Conservation (phyloP, 208 protist genomes). For the Endotrypanum monterogeii region DNA sequence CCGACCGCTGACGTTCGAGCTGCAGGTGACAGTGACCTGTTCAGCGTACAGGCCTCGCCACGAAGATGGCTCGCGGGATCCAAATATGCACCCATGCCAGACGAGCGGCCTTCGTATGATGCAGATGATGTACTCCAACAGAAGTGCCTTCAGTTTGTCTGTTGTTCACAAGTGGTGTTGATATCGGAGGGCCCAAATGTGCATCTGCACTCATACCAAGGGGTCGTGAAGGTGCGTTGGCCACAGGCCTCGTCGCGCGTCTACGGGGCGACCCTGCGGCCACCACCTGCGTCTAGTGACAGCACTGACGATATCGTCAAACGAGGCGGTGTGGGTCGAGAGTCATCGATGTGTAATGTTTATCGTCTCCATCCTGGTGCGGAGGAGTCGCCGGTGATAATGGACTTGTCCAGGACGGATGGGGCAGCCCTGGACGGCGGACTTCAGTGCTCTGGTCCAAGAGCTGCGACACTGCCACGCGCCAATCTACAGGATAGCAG, state of each 20-base stretch:
- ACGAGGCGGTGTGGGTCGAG: not conserved
- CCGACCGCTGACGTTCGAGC: not conserved
- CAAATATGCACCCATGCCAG: not conserved
- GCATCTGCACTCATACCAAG: slow-evolving; percentile 59
- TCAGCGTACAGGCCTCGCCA: not conserved
- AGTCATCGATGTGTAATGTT: not conserved
- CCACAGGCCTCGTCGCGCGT: slow-evolving; percentile 16
- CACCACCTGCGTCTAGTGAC: not conserved
- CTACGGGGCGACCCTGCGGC: slow-evolving; percentile 2
- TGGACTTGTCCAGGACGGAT: not conserved
- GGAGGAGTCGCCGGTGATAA: not conserved
- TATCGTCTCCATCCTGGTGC: not conserved
- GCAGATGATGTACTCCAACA: slow-evolving; percentile 25
- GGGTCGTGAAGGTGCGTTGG: slow-evolving; percentile 26
- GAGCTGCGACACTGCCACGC: slow-evolving; percentile 13
- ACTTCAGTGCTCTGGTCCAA: slow-evolving; percentile 8
- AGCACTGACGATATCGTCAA: not conserved
- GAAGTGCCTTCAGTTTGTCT: slow-evolving; percentile 32
- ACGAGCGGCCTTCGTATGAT: slow-evolving; percentile 3
- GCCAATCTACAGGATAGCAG: not conserved
- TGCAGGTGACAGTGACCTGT: not conserved
- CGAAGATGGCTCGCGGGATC: too few relatives aligned
- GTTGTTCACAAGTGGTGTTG: slow-evolving; percentile 27
- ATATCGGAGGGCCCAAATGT: slow-evolving; percentile 69
- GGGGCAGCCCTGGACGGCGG: not conserved